Conservation (phyloP, 345 rosid species). For the Streptanthus diversifolius region DNA sequence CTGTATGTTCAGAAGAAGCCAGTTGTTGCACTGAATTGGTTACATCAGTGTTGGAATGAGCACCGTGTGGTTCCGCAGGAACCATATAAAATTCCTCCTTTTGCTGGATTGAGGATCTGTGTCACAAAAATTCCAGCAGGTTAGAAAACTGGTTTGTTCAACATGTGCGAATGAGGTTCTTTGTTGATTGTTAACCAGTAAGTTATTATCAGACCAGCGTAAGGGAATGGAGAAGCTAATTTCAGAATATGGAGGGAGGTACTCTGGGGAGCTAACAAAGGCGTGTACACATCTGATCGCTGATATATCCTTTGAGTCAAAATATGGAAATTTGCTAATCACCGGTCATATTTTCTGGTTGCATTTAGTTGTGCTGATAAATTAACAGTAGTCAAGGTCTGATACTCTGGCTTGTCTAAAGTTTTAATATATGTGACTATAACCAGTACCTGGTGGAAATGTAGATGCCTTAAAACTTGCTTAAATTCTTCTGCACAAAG, state of each 20-base stretch:
- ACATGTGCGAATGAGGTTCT: slow-evolving; percentile 4
- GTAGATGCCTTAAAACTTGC: neutral
- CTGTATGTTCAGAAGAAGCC: slow-evolving; percentile 76
- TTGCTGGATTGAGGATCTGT: slow-evolving; percentile 73
- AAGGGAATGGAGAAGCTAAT: slow-evolving; percentile 66
- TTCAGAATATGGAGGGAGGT: slow-evolving; percentile 74
- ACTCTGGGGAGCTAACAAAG: slow-evolving; percentile 78
- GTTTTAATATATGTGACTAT: neutral
- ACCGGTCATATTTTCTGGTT: slow-evolving; percentile 16
- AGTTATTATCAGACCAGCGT: slow-evolving; percentile 56
- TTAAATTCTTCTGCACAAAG: neutral
- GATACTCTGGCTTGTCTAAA: neutral
- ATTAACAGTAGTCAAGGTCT: neutral
- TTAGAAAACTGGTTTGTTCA: slow-evolving; percentile 30
- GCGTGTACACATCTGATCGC: slow-evolving; percentile 88
- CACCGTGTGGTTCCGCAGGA: slow-evolving; percentile 95
- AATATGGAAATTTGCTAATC: slow-evolving; percentile 11
- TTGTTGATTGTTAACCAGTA: slow-evolving; percentile 31
- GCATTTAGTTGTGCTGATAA: slow-evolving; percentile 6
- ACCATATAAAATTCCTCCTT: slow-evolving; percentile 81
- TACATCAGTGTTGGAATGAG: slow-evolving; percentile 83
- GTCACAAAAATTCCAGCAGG: slow-evolving; percentile 83
- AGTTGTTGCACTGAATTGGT: slow-evolving; percentile 68
- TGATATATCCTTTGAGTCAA: slow-evolving; percentile 72
- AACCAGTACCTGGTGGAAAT: slow-evolving; percentile 1